These are phyloP conservation scores for Ophiocordyceps camponoti-rufipedis DNA, from an alignment of 2,329 filamentous ascomycete genomes.

Conservation along the genomic window DNA sequence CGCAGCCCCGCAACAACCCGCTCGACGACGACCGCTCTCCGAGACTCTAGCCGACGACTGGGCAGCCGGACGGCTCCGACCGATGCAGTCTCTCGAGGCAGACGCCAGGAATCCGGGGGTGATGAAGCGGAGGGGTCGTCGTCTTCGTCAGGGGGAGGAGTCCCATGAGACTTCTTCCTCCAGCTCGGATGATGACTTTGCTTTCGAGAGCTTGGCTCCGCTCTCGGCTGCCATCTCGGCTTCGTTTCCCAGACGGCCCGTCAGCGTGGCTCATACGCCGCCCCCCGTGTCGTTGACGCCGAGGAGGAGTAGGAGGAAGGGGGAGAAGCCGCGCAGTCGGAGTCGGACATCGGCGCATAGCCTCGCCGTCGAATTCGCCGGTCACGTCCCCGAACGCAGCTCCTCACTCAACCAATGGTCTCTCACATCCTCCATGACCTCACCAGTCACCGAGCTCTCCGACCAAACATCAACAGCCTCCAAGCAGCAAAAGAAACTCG, in stretches of 20 bases:
- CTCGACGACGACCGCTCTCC: neutral
- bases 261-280: too few relatives aligned
- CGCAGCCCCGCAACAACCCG: too few relatives aligned
- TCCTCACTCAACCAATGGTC: slow-evolving; percentile 18
- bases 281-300: neutral
- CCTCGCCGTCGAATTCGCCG: slow-evolving; percentile 1
- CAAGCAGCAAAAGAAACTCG: neutral
- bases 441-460: slow-evolving; percentile 11
- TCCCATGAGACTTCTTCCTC: too few relatives aligned
- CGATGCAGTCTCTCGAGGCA: neutral
- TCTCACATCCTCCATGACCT: slow-evolving; percentile 21
- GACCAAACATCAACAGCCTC: slow-evolving; percentile 8
- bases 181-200: too few relatives aligned
- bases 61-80: neutral
- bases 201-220: neutral
- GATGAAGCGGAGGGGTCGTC: too few relatives aligned
- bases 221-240: too few relatives aligned
- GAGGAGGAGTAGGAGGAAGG: too few relatives aligned
- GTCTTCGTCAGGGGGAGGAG: too few relatives aligned
- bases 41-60: neutral
- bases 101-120: neutral
- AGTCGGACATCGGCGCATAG: neutral
- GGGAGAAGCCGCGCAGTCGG: neutral
- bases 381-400: slow-evolving; percentile 1
- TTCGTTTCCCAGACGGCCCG: too few relatives aligned